phyloP scores from a whole-genome alignment of 1,284 basidiomycete genomes.

The Neotropicomus parvogracilis region DNA sequence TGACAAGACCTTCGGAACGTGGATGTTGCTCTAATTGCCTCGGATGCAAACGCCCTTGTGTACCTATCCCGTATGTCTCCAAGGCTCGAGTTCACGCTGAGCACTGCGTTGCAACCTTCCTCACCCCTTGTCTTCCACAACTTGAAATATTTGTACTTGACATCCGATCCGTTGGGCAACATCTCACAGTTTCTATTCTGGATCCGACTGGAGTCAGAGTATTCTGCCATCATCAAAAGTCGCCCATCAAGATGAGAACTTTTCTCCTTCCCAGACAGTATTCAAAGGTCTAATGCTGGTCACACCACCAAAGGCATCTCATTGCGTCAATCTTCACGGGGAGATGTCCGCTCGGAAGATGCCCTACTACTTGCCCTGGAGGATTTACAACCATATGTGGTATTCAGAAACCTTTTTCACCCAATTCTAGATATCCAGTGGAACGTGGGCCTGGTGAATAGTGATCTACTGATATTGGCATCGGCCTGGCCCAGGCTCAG shows the following conservation, averaged over 20 bases:
- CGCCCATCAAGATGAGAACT: background rate
- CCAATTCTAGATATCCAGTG: background rate
- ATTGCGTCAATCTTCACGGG: background rate
- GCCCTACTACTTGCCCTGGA: background rate
- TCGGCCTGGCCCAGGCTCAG: background rate
- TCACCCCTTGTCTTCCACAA: background rate
- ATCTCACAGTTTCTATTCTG: background rate
- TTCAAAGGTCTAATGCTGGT: background rate
- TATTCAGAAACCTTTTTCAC: background rate
- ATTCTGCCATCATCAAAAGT: background rate
- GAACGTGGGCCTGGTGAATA: background rate
- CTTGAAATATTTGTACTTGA: background rate
- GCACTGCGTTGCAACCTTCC: too few relatives aligned
- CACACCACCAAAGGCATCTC: background rate
- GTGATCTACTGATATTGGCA: background rate
- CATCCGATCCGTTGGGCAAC: background rate
- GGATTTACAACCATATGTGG: background rate
- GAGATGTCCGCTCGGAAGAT: background rate
- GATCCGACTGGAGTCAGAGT: background rate
- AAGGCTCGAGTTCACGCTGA: background rate
- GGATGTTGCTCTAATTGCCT: accelerated
- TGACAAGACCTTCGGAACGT: background rate
- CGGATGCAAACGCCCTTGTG: background rate
- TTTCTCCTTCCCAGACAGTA: background rate
- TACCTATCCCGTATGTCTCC: background rate